Conservation (phyloP, 2,329 filamentous ascomycete species). For the Xylaria sp. region DNA sequence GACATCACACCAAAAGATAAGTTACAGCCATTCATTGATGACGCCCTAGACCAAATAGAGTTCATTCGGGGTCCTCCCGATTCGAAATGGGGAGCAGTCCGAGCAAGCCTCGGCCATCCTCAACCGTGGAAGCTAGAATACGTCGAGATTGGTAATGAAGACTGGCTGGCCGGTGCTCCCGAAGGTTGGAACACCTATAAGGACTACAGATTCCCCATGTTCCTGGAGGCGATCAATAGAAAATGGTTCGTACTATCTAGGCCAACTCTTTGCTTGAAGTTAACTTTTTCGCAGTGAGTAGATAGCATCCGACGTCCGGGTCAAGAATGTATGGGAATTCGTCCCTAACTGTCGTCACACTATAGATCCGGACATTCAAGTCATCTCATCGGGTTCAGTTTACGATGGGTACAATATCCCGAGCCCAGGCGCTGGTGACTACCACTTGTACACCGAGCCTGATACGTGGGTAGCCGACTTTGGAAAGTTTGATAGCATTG, state of each 20-base stretch:
- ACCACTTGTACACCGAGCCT: constrained; percentile 63
- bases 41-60: constrained; percentile 70
- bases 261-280: background rate
- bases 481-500: constrained; percentile 62
- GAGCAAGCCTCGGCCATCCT: constrained; percentile 68
- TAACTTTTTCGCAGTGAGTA: constrained; percentile 26
- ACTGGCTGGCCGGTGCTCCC: constrained; percentile 65
- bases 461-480: constrained; percentile 62
- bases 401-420: constrained; percentile 57
- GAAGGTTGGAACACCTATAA: constrained; percentile 59
- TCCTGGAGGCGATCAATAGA: constrained; percentile 67
- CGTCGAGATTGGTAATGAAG: constrained; percentile 76
- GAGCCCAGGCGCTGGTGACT: constrained; percentile 57
- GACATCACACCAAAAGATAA: constrained; percentile 61
- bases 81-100: constrained; percentile 66
- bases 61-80: constrained; percentile 65
- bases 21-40: constrained; percentile 66
- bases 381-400: constrained; percentile 62
- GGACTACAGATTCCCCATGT: constrained; percentile 66
- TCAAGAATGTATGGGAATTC: background rate
- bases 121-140: constrained; percentile 69
- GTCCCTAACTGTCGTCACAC: background rate
- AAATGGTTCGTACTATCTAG: constrained; percentile 46
- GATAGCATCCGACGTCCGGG: background rate
- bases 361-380: constrained; percentile 62